Conservation (phyloP, 2,329 filamentous ascomycete species). For the Paraconiothyrium sp. region DNA sequence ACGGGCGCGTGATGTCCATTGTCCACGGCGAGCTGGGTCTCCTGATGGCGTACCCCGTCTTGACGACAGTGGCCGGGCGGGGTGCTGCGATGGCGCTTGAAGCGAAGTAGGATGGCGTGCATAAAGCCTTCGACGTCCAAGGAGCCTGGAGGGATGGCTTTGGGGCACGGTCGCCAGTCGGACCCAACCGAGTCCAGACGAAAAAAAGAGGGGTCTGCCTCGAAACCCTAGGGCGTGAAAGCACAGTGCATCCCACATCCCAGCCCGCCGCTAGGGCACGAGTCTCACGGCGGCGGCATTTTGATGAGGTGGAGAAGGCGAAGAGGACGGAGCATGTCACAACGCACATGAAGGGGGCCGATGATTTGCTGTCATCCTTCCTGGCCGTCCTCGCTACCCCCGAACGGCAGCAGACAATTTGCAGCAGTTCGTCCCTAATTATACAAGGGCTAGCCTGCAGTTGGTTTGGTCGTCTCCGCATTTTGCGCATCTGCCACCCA, state of each 20-base stretch:
- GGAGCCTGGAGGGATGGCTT: slow-evolving; percentile 27
- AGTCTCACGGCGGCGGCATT: slow-evolving; percentile 30
- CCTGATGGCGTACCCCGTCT: slow-evolving; percentile 22
- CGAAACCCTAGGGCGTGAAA: slow-evolving; percentile 27
- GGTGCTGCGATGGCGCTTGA: slow-evolving; percentile 44
- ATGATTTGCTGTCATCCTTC: slow-evolving; percentile 44
- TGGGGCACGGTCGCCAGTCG: slow-evolving; percentile 25
- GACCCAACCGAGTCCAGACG: slow-evolving; percentile 41
- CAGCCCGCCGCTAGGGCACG: slow-evolving; percentile 27
- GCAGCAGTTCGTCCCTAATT: slow-evolving; percentile 51
- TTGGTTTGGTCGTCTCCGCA: slow-evolving; percentile 52
- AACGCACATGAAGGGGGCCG: slow-evolving; percentile 37
- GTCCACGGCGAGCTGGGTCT: slow-evolving; percentile 32
- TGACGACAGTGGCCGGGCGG: slow-evolving; percentile 28
- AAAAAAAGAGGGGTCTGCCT: slow-evolving; percentile 37
- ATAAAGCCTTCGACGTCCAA: slow-evolving; percentile 41
- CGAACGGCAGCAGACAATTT: slow-evolving; percentile 49
- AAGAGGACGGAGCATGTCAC: slow-evolving; percentile 37
- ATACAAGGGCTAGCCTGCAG: slow-evolving; percentile 49
- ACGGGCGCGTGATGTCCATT: slow-evolving; percentile 44
- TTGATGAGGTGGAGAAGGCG: slow-evolving; percentile 35
- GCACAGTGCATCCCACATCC: slow-evolving; percentile 26
- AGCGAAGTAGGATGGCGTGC: slow-evolving; percentile 50
- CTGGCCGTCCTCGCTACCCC: slow-evolving; percentile 44
- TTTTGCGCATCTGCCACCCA: slow-evolving; percentile 52